Conservation (phyloP, 257 asterid genomes). For the Ilex asprella region DNA sequence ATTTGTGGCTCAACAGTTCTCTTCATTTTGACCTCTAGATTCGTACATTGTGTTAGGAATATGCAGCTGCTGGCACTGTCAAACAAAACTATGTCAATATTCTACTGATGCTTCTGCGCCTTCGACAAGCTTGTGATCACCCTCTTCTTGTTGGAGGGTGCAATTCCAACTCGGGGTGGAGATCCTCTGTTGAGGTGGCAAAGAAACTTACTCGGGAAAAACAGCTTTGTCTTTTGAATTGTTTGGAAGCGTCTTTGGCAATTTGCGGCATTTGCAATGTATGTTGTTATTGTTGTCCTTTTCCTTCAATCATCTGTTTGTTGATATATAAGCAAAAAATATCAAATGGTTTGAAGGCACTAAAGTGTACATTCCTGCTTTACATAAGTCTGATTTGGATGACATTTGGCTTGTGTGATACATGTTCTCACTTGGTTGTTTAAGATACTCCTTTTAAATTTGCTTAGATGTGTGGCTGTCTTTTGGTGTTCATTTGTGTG, state of each 20-base stretch:
- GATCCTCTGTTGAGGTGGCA: conserved; percentile 72
- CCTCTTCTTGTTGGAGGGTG: conserved; percentile 88
- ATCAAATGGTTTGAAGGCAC: no score
- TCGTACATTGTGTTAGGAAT: conserved; percentile 53
- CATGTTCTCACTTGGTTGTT: no score
- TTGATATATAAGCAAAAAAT: no score
- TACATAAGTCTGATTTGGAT: no score
- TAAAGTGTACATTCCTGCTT: no score
- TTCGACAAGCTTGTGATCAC: conserved; percentile 99
- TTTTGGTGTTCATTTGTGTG: no score
- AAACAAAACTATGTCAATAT: conserved; percentile 92
- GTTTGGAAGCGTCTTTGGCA: conserved; percentile 79
- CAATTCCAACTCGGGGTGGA: conserved; percentile 41
- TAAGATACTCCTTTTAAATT: no score
- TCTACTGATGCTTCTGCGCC: conserved; percentile 87
- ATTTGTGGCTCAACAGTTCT: conserved; percentile 7
- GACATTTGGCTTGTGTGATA: no score
- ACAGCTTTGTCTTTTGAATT: conserved; percentile 53
- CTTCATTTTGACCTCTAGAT: conserved; percentile 8
- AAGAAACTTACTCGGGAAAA: conserved; percentile 76
- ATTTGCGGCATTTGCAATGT: conserved; percentile 91
- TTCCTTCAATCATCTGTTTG: neutral
- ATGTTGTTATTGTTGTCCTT: conserved; percentile 25
- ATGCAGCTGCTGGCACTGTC: conserved; percentile 95
- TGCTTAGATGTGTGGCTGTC: no score